Conservation (phyloP, 2,329 filamentous ascomycete genomes). For the Chaetothyriales sp. region DNA sequence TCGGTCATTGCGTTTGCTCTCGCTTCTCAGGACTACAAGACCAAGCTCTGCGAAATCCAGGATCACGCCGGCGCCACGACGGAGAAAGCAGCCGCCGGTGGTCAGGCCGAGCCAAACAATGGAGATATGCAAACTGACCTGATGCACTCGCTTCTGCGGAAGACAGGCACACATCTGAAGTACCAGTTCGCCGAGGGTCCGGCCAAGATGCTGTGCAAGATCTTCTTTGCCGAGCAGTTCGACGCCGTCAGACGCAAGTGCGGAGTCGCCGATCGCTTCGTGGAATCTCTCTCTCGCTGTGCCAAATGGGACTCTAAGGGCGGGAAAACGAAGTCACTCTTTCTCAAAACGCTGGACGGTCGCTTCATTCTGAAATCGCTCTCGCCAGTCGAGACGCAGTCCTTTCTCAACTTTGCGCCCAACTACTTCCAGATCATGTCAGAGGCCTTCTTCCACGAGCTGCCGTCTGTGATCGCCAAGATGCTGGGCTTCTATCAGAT, state of each 20-base stretch:
- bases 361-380: slow-evolving; percentile 85
- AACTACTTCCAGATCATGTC: slow-evolving; percentile 97
- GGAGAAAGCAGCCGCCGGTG: slow-evolving; percentile 11
- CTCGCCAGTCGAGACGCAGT: slow-evolving; percentile 78
- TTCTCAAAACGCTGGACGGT: slow-evolving; percentile 90
- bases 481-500: slow-evolving; percentile 99
- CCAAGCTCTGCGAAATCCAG: slow-evolving; percentile 48
- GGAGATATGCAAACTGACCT: slow-evolving; percentile 53
- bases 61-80: slow-evolving; percentile 20
- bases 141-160: slow-evolving; percentile 68
- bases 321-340: slow-evolving; percentile 93
- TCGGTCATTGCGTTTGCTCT: slow-evolving; percentile 89
- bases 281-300: slow-evolving; percentile 88
- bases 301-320: slow-evolving; percentile 97
- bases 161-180: slow-evolving; percentile 82
- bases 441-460: slow-evolving; percentile 82
- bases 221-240: slow-evolving; percentile 96
- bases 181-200: slow-evolving; percentile 89
- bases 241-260: slow-evolving; percentile 88
- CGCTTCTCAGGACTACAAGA: slow-evolving; percentile 71
- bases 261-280: slow-evolving; percentile 79
- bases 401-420: slow-evolving; percentile 87
- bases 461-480: slow-evolving; percentile 94
- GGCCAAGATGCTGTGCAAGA: slow-evolving; percentile 94
- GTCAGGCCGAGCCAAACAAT: slow-evolving; percentile 8